Percentiles rank a stretch among this genome's conserved stretches.
phyloP scores from a whole-genome alignment of 768 basidiomycete species.

The Boletus subcaerulescens region DNA sequence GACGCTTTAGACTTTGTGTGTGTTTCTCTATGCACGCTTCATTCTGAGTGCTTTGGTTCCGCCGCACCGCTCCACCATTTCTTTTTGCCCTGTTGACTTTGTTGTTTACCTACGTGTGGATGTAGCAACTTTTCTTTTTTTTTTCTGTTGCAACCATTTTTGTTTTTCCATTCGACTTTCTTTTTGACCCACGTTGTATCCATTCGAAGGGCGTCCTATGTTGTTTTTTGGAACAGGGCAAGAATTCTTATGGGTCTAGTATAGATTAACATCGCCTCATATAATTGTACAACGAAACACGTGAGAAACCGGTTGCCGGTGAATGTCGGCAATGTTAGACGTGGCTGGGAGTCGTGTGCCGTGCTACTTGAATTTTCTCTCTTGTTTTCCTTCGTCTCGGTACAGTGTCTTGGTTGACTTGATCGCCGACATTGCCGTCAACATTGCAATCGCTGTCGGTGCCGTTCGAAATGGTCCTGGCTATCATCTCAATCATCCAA shows the following conservation, averaged over 20 bases:
- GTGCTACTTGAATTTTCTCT: not conserved
- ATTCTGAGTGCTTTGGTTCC: not conserved
- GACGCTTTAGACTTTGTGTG: conserved; percentile 22
- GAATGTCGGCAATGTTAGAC: not conserved
- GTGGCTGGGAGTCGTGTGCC: not conserved
- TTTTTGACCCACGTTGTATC: conserved; percentile 12
- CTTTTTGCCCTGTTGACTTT: not conserved
- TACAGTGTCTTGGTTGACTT: too few species aligned
- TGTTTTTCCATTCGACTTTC: not conserved
- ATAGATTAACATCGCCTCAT: conserved; percentile 28
- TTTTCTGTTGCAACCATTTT: conserved; percentile 3
- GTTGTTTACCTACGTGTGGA: not conserved
- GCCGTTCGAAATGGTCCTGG: not conserved
- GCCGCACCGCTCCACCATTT: too few species aligned
- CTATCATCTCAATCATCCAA: not conserved
- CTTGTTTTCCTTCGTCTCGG: not conserved
- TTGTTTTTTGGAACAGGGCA: conserved; percentile 20
- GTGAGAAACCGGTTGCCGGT: conserved; percentile 12
- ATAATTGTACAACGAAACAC: conserved; percentile 27
- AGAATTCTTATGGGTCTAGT: conserved; percentile 19
- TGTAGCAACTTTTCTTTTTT: conserved; percentile 8
- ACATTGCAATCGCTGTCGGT: not conserved
- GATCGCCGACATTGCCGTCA: not conserved
- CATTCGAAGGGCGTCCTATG: conserved; percentile 8
- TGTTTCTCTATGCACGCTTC: conserved; percentile 7